phyloP scores from a whole-genome alignment of 345 rosid genomes.

The Zanthoxylum bungeanum region DNA sequence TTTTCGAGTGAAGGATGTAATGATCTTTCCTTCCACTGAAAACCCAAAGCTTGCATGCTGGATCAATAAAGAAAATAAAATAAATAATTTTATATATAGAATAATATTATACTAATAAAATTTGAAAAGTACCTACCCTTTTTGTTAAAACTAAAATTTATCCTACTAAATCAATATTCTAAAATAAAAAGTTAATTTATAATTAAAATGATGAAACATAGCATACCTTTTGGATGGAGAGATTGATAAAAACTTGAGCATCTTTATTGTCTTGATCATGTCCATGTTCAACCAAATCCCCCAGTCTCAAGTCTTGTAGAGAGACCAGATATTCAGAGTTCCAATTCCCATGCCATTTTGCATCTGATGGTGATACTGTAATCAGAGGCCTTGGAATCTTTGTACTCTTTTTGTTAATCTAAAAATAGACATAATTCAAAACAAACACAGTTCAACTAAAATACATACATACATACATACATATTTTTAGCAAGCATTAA shows the following conservation, averaged over 20 bases:
- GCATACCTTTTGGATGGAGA: slow-evolving; percentile 57
- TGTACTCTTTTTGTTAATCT: neutral
- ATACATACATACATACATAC: no score
- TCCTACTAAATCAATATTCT: no score
- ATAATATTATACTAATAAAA: neutral
- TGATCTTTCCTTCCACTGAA: slow-evolving; percentile 76
- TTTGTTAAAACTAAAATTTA: no score
- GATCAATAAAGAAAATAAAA: neutral
- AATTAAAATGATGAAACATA: no score
- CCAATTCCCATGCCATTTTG: slow-evolving; percentile 78
- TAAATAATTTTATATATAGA: neutral
- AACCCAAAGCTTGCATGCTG: slow-evolving; percentile 94
- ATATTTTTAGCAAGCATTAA: no score
- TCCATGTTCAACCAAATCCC: slow-evolving; percentile 68
- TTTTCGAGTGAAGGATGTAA: slow-evolving; percentile 53
- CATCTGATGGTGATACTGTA: slow-evolving; percentile 56
- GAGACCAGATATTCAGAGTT: slow-evolving; percentile 53
- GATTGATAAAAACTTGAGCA: slow-evolving; percentile 47
- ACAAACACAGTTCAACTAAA: no score
- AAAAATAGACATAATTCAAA: no score
- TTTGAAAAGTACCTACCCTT: no score
- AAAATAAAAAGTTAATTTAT: no score
- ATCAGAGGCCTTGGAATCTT: slow-evolving; percentile 42
- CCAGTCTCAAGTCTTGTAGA: slow-evolving; percentile 52
- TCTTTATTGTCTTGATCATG: slow-evolving; percentile 20